Evolutionary conservation across 2,329 filamentous ascomycete species (phyloP).

Genomic region (Ilyonectria mors-panacis): DNA sequence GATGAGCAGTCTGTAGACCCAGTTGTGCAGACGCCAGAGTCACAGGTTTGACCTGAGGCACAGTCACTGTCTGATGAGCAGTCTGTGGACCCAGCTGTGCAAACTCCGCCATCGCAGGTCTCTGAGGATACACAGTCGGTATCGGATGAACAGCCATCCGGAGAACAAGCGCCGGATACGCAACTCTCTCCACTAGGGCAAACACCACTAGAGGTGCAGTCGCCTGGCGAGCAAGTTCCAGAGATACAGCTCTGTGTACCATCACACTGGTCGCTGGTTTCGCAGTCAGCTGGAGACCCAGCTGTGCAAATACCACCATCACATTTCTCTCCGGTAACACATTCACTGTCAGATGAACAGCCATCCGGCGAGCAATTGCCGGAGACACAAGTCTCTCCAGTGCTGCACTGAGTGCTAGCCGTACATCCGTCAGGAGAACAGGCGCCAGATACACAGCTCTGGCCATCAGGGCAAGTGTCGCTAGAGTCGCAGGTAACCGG

Average conservation of each 20-base stretch:
- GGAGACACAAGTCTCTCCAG: neutral
- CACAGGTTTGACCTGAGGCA: neutral
- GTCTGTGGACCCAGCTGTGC: neutral
- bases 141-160: neutral
- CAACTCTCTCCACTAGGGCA: neutral
- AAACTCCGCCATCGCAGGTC: neutral
- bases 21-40: neutral
- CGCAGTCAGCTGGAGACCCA: neutral
- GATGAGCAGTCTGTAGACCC: neutral
- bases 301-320: constrained; percentile 7
- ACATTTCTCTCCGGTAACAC: constrained; percentile 1
- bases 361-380: neutral
- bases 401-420: neutral
- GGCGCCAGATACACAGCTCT: too few species aligned
- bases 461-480: too few species aligned
- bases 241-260: neutral
- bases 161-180: neutral
- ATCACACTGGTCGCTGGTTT: neutral
- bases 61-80: constrained; percentile 12
- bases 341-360: constrained; percentile 4
- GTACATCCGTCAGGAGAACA: neutral
- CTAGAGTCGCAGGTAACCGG: neutral
- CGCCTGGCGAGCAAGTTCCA: neutral
- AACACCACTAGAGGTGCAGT: neutral
- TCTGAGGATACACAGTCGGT: neutral